Conservation (phyloP, 345 rosid species). For the Cochlearia excelsa region DNA sequence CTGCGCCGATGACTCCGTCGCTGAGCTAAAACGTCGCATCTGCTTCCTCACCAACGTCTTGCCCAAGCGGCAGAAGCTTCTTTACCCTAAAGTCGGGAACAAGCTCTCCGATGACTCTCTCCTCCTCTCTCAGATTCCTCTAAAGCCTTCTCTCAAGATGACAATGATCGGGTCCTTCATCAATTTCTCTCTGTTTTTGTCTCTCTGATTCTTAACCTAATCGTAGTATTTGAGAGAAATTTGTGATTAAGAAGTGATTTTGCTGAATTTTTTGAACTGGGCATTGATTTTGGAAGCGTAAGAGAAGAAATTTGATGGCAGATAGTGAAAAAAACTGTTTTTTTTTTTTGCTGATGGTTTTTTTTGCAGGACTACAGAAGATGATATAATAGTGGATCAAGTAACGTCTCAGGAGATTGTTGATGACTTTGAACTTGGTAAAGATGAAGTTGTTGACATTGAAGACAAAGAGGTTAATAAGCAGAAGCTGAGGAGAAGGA, state of each 20-base stretch:
- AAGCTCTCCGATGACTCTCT: slow-evolving; percentile 75
- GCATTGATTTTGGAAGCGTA: neutral
- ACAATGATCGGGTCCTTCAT: slow-evolving; percentile 79
- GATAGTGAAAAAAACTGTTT: neutral
- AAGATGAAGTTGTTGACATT: slow-evolving; percentile 77
- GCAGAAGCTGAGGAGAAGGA: slow-evolving; percentile 69
- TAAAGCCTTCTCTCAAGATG: slow-evolving; percentile 88
- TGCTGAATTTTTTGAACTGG: neutral
- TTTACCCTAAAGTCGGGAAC: slow-evolving; percentile 84
- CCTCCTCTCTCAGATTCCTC: slow-evolving; percentile 69
- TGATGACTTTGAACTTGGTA: slow-evolving; percentile 91
- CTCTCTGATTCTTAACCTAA: slow-evolving; percentile 14
- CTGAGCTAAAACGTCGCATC: slow-evolving; percentile 87
- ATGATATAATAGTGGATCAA: slow-evolving; percentile 81
- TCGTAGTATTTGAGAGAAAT: neutral
- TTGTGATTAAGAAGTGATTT: no score
- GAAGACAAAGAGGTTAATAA: slow-evolving; percentile 85
- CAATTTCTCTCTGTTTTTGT: neutral
- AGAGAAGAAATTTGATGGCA: neutral
- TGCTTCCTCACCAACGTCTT: slow-evolving; percentile 77
- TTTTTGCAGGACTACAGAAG: slow-evolving; percentile 66
- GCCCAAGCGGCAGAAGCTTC: slow-evolving; percentile 94
- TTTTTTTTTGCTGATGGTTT: neutral
- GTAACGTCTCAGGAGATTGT: slow-evolving; percentile 71
- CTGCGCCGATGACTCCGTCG: slow-evolving; percentile 85